Base-by-base conservation (phyloP, 1,139 yeast species). In the Scheffersomyces illinoinensis region DNA sequence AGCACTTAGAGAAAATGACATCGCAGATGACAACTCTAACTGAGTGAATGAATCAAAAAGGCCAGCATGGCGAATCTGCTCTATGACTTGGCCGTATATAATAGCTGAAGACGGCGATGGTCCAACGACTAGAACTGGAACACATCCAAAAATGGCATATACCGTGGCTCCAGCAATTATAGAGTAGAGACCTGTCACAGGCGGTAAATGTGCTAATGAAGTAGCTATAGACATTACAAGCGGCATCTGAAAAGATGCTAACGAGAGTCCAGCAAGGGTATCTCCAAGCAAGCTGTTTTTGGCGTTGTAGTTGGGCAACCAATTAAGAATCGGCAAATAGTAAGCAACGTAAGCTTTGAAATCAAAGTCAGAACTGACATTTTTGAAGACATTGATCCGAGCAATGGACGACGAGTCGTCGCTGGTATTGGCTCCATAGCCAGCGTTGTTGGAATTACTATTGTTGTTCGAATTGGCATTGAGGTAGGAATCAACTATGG, bases 231-330 rank as follows among this genome's bases (percentile, higher is more conserved):
- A 75, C 78, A 76, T 74, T 53, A 74, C 78, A 48, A 74, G 64
- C 5, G 79, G 79, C 50, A 75, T 71, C 62, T 75, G 79, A 63
- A 76, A 75, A 39, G 73, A 69, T 4, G 78, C 76, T 47, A 75
- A 63, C 26, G 78, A 72, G 2, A 74, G 54, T 0, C 79, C 78
- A 2, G 79, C 78, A n/a, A 76, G 62, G 20, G 69, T 56, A 59
- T 76, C 79, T 2, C 79, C 78, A 8, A 70, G 43, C 19, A 74
- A 57, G 12, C 61, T 53, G 14, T 56, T 58, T 14, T 53, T 20
- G 39, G 56, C 56, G 14, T 65, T 54, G 55, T 76, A 76, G 3
- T 66, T 62, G 4, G 78, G 78, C 47, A 75, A 59, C 79, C 79
- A 76, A 24, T 66, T 60, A 43, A 75, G 63, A 1, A 75, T 67